phyloP scores from a whole-genome alignment of 1,284 basidiomycete genomes.

The Cutaneotrichosporon dermatis region DNA sequence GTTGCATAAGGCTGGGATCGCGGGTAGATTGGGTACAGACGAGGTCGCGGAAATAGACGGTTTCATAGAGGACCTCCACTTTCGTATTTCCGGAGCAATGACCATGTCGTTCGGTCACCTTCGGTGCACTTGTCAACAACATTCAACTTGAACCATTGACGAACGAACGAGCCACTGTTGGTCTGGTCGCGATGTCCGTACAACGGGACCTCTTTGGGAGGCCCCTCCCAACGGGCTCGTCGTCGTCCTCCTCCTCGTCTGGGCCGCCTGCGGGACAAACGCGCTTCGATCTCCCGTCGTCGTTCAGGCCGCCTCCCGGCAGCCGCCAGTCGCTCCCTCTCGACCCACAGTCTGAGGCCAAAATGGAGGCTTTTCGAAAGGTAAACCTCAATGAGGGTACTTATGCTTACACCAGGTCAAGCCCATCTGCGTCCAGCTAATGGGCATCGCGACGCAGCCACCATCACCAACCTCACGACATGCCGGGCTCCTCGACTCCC shows the following conservation, averaged over 20 bases:
- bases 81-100: not conserved
- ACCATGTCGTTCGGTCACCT: not conserved
- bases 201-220: constrained; percentile 20
- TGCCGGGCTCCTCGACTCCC: constrained; percentile 55
- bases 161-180: not conserved
- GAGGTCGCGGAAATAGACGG: not conserved
- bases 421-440: constrained; percentile 67
- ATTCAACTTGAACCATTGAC: not conserved
- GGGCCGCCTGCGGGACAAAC: too few relatives aligned
- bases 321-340: not conserved
- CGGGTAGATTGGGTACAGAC: not conserved
- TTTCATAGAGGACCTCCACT: not conserved
- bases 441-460: constrained; percentile 60
- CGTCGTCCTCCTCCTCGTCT: not conserved
- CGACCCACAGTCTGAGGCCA: constrained; percentile 9
- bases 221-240: constrained; percentile 5
- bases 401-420: constrained; percentile 59
- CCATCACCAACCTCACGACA: constrained; percentile 56
- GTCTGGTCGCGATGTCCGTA: constrained; percentile 5
- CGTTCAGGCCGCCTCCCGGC: not conserved
- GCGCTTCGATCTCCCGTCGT: not conserved
- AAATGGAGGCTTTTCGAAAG: constrained; percentile 40
- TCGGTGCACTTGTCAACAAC: not conserved
- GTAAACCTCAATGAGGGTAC: constrained; percentile 11
- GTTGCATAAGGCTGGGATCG: not conserved